Percentiles rank a stretch among this genome's conserved stretches.
phyloP scores from a whole-genome alignment of 805 yeast species.

The Candida nitratophila region DNA sequence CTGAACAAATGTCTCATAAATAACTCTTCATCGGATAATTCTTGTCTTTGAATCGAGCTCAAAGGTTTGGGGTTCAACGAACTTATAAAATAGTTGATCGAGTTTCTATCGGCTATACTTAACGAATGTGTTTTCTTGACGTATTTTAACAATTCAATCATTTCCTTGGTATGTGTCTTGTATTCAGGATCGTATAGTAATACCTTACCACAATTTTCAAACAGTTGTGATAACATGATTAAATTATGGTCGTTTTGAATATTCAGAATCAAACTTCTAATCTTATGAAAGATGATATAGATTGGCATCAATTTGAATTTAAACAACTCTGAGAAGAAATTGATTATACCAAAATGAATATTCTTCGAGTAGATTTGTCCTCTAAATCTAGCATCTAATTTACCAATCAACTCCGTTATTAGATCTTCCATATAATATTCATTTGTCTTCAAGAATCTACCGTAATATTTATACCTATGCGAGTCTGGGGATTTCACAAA shows the following conservation, averaged over 20 bases:
- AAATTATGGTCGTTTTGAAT: constrained; percentile 49
- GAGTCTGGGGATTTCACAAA: constrained; percentile 43
- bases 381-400: constrained; percentile 54
- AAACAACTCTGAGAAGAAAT: constrained; percentile 66
- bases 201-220: constrained; percentile 68
- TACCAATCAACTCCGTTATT: constrained; percentile 42
- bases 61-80: constrained; percentile 50
- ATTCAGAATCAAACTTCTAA: constrained; percentile 51
- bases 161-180: constrained; percentile 49
- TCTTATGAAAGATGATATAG: constrained; percentile 67
- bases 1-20: constrained; percentile 46
- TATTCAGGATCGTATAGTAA: constrained; percentile 53
- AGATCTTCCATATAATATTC: constrained; percentile 41
- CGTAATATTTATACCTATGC: constrained; percentile 41
- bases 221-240: constrained; percentile 61
- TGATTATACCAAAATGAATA: constrained; percentile 48
- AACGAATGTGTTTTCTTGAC: constrained; percentile 43
- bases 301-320: constrained; percentile 69
- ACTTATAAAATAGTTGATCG: constrained; percentile 49
- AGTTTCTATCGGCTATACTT: constrained; percentile 47
- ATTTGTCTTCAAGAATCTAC: constrained; percentile 65
- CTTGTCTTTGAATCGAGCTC: constrained; percentile 22
- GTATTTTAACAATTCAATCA: constrained; percentile 49
- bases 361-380: constrained; percentile 46
- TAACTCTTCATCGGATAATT: constrained; percentile 34